phyloP scores from a whole-genome alignment of 2,329 filamentous ascomycete genomes.

The Neobulgaria alba region DNA sequence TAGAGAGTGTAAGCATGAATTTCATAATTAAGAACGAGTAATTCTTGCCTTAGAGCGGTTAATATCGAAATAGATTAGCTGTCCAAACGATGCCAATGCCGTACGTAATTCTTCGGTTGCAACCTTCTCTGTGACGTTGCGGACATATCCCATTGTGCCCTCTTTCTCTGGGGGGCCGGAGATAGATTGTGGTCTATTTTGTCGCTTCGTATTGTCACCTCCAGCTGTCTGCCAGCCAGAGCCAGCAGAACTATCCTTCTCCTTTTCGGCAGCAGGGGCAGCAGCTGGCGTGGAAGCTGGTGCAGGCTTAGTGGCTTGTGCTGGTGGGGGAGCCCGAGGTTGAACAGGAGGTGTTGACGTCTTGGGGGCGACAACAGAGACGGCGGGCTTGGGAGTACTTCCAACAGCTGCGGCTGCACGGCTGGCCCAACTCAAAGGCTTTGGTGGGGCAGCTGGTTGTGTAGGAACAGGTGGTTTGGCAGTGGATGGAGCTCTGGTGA shows the following conservation, averaged over 20 bases:
- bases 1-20: conserved; percentile 31
- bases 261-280: conserved; percentile 26
- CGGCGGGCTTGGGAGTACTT: conserved; percentile 46
- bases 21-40: background rate
- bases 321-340: conserved; percentile 41
- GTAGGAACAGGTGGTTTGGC: conserved; percentile 36
- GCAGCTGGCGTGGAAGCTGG: conserved; percentile 43
- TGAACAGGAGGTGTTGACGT: conserved; percentile 46
- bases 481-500: conserved; percentile 30
- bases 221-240: conserved; percentile 85
- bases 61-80: conserved; percentile 66
- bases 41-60: conserved; percentile 72
- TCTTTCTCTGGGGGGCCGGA: conserved; percentile 60
- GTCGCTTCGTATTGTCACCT: conserved; percentile 69
- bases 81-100: conserved; percentile 62
- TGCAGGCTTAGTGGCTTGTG: conserved; percentile 29
- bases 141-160: conserved; percentile 79
- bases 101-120: conserved; percentile 63
- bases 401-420: conserved; percentile 50
- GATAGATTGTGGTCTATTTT: conserved; percentile 63
- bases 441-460: conserved; percentile 46
- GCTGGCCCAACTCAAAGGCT: conserved; percentile 70
- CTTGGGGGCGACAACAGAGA: conserved; percentile 41
- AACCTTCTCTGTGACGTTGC: conserved; percentile 89
- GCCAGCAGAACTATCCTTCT: conserved; percentile 25